These are phyloP conservation scores for Lecanicillium sp. DNA, from an alignment of 2,329 filamentous ascomycete genomes.

Conservation along the genomic window DNA sequence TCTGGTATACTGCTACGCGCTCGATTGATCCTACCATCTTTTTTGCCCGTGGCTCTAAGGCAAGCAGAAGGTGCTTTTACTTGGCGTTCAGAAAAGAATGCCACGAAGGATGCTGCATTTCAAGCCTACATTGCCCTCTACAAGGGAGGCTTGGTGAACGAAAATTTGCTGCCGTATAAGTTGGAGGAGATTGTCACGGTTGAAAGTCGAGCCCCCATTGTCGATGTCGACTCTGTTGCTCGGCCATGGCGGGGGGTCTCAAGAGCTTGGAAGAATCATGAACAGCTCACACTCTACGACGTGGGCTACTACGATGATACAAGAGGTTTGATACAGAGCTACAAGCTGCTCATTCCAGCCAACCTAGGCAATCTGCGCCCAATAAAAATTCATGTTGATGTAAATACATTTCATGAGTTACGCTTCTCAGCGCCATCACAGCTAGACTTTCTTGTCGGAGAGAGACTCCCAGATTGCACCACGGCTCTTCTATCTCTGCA, in stretches of 20 bases:
- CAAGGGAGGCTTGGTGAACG: conserved; percentile 62
- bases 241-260: conserved; percentile 40
- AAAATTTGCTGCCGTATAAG: conserved; percentile 63
- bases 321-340: conserved; percentile 21
- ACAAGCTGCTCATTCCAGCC: conserved; percentile 36
- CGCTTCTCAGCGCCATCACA: conserved; percentile 12
- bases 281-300: conserved; percentile 18
- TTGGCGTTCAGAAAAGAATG: conserved; percentile 66
- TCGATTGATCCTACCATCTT: conserved; percentile 62
- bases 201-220: conserved; percentile 26
- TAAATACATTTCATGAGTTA: conserved; percentile 24
- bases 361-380: conserved; percentile 26
- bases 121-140: conserved; percentile 68
- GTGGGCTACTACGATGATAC: conserved; percentile 21
- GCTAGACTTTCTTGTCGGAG: conserved; percentile 13
- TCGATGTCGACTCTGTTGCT: conserved; percentile 27
- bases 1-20: conserved; percentile 34
- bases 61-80: conserved; percentile 13
- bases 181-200: conserved; percentile 31
- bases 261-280: conserved; percentile 27
- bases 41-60: conserved; percentile 43
- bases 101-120: conserved; percentile 75
- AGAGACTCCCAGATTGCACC: conserved; percentile 31
- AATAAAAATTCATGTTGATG: conserved; percentile 33
- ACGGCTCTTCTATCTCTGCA: conserved; percentile 35